A percentile compares a stretch with the other conserved stretches of the same genome.
These are phyloP conservation scores for Fusarium floridanum DNA, from an alignment of 2,329 filamentous ascomycete genomes.

Conservation along the genomic window DNA sequence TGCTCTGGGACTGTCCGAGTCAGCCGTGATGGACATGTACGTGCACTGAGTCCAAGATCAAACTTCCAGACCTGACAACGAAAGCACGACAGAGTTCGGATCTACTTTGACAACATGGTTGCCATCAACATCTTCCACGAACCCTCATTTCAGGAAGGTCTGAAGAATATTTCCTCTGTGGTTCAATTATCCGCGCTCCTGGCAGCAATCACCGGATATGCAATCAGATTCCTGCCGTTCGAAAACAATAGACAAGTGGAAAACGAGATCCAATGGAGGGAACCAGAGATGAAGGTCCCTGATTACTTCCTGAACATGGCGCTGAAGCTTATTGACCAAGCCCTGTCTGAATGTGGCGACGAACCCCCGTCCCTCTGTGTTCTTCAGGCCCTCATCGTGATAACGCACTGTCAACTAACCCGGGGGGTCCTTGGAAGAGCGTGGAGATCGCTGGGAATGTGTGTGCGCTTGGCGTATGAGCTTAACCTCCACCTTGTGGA, in stretches of 20 bases:
- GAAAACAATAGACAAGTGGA: background rate
- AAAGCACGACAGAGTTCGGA: constrained; percentile 20
- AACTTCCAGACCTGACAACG: background rate
- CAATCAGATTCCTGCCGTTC: constrained; percentile 42
- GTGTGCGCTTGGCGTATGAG: constrained; percentile 51
- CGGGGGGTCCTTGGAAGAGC: constrained; percentile 52
- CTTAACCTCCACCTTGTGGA: constrained; percentile 48
- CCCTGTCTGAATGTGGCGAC: constrained; percentile 49
- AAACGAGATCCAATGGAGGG: background rate
- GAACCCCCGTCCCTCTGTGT: constrained; percentile 50
- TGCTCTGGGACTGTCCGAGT: background rate
- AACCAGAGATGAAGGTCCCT: background rate
- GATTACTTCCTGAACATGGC: background rate
- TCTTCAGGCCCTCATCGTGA: constrained; percentile 52
- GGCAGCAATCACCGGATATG: constrained; percentile 50
- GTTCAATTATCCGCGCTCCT: constrained; percentile 44
- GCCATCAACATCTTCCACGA: constrained; percentile 50
- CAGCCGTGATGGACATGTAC: background rate
- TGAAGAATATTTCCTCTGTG: constrained; percentile 33
- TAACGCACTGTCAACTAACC: constrained; percentile 52
- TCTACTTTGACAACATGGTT: constrained; percentile 50
- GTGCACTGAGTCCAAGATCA: background rate
- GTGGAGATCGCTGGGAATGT: constrained; percentile 51
- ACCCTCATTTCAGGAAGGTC: constrained; percentile 43
- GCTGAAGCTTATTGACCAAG: constrained; percentile 44